Evolutionary conservation across 1,284 basidiomycete species (phyloP).

Genomic region (Phlebopus sp.): DNA sequence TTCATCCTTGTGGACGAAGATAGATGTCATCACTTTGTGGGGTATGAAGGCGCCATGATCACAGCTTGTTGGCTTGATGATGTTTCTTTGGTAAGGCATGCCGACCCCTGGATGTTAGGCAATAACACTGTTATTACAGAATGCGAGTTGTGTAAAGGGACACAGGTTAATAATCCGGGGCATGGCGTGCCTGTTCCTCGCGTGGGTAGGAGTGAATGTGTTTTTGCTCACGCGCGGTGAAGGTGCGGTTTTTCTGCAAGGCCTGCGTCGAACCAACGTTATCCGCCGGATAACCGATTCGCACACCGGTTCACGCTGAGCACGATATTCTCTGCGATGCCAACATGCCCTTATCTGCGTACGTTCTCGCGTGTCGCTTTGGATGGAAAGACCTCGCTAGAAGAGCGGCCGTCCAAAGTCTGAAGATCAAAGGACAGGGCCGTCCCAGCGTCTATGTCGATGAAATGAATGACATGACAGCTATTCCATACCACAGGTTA

Average conservation of each 20-base stretch:
- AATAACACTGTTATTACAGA: neutral
- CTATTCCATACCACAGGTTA: constrained; percentile 6
- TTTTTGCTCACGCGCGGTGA: constrained; percentile 37
- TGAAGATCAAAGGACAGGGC: constrained; percentile 3
- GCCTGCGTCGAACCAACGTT: neutral
- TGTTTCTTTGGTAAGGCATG: constrained; percentile 42
- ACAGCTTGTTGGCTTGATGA: constrained; percentile 41
- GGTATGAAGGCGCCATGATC: constrained; percentile 46
- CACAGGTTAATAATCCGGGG: constrained; percentile 22
- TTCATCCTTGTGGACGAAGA: neutral
- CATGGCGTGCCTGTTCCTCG: constrained; percentile 26
- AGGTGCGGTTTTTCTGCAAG: constrained; percentile 14
- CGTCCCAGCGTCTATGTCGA: neutral
- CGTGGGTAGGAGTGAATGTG: constrained; percentile 36
- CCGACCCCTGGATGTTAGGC: neutral
- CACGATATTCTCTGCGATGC: constrained; percentile 1
- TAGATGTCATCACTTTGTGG: constrained; percentile 24
- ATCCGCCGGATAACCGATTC: no score
- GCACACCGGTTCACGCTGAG: neutral
- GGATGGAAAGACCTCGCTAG: constrained; percentile 1
- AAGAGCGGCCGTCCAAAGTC: constrained; percentile 2
- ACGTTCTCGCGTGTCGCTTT: constrained; percentile 3
- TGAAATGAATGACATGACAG: constrained; percentile 7
- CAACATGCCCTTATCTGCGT: constrained; percentile 3
- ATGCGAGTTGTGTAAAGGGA: constrained; percentile 18